Evolutionary conservation across 345 rosid species (phyloP).

Genomic region (Viola odorata): DNA sequence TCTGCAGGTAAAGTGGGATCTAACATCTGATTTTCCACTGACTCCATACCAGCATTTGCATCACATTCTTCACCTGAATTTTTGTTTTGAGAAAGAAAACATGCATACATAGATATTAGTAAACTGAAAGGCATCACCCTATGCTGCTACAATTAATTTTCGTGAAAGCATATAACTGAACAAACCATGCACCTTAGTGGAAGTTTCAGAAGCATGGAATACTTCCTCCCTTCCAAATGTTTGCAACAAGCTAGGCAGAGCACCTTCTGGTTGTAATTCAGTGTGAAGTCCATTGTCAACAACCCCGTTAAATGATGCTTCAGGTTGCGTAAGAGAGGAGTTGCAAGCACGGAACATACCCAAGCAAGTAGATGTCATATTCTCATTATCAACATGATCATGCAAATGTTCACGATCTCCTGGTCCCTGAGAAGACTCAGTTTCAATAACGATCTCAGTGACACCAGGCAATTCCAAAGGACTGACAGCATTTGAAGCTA

Average conservation of each 20-base stretch:
- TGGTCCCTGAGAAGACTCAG: conserved; percentile 27
- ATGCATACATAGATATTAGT: too few species aligned
- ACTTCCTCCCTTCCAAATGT: conserved; percentile 17
- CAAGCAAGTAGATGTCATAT: conserved; percentile 10
- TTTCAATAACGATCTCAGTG: conserved; percentile 31
- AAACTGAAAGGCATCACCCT: too few species aligned
- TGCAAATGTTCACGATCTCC: conserved; percentile 25
- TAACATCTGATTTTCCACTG: conserved; percentile 37
- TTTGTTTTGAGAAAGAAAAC: not conserved
- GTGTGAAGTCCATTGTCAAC: conserved; percentile 2
- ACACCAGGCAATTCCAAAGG: conserved; percentile 26
- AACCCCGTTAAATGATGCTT: conserved; percentile 16
- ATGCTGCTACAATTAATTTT: too few species aligned
- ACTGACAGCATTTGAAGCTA: conserved; percentile 23
- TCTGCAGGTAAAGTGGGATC: conserved; percentile 38
- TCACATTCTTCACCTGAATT: conserved; percentile 34
- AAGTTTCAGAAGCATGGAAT: conserved; percentile 20
- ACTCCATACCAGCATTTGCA: conserved; percentile 17
- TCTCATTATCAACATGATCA: conserved; percentile 17
- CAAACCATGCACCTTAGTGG: conserved; percentile 45
- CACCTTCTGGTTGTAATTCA: conserved; percentile 19
- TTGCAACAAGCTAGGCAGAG: conserved; percentile 16
- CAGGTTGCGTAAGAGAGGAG: conserved; percentile 21
- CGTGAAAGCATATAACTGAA: not conserved
- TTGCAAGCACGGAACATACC: conserved; percentile 32